Conservation (phyloP, 257 asterid genomes). For the Paulownia fortunei region DNA sequence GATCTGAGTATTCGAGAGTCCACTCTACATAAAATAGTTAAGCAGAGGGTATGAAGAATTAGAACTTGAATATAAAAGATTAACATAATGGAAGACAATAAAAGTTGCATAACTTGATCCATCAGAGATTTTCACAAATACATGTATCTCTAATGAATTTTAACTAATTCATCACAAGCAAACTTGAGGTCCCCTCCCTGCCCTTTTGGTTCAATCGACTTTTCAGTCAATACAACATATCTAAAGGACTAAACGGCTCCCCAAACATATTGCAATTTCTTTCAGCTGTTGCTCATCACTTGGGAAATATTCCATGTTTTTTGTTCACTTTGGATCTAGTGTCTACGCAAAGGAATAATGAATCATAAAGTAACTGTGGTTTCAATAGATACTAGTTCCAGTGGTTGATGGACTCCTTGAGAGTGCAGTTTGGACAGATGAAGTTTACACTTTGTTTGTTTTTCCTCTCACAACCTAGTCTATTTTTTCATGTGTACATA, state of each 20-base stretch:
- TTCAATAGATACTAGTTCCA: neutral
- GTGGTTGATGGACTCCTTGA: neutral
- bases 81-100: conserved; percentile 1
- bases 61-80: conserved; percentile 16
- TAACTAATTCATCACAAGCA: conserved; percentile 8
- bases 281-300: too few species aligned
- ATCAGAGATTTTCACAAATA: conserved; percentile 6
- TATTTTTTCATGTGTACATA: neutral
- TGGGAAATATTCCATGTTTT: neutral
- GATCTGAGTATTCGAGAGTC: conserved; percentile 28
- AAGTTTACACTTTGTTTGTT: neutral
- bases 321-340: neutral
- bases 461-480: neutral
- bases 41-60: conserved; percentile 14
- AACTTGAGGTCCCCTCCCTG: neutral
- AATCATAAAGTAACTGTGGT: neutral
- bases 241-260: neutral
- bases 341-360: neutral
- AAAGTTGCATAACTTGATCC: conserved; percentile 12
- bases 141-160: neutral
- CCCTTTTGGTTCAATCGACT: neutral
- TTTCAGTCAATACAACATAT: neutral
- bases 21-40: conserved; percentile 46
- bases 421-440: neutral
- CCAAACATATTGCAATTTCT: too few species aligned